Evolutionary conservation across 2,329 filamentous ascomycete genomes (phyloP).

Genomic region (Ophiostoma sp.): DNA sequence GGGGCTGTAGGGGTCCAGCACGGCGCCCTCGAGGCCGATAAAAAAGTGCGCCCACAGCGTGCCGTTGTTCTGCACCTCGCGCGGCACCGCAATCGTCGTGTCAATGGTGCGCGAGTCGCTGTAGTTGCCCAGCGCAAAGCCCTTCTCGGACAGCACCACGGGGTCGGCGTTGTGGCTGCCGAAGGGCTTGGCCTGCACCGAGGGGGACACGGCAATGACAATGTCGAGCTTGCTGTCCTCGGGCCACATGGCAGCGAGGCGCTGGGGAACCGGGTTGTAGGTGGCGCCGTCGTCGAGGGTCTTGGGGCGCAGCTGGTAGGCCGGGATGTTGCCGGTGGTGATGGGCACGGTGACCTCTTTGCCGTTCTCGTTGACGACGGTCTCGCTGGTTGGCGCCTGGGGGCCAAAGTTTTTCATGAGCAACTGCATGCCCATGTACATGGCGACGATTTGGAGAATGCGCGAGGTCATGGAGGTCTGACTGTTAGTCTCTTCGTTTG

Average conservation of each 20-base stretch:
- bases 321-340: constrained; percentile 54
- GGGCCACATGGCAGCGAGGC: constrained; percentile 83
- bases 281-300: constrained; percentile 55
- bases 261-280: constrained; percentile 61
- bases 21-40: constrained; percentile 67
- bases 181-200: constrained; percentile 63
- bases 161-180: constrained; percentile 59
- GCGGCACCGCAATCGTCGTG: constrained; percentile 70
- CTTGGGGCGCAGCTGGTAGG: constrained; percentile 60
- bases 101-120: constrained; percentile 73
- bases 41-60: constrained; percentile 96
- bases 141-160: constrained; percentile 72
- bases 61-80: constrained; percentile 79
- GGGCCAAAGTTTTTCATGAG: constrained; percentile 49
- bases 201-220: constrained; percentile 74
- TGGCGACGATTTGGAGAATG: constrained; percentile 47
- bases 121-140: constrained; percentile 72
- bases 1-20: constrained; percentile 67
- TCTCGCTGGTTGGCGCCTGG: constrained; percentile 38
- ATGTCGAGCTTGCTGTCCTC: constrained; percentile 74
- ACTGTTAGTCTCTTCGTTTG: not conserved
- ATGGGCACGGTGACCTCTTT: constrained; percentile 49
- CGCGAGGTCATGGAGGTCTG: constrained; percentile 40
- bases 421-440: constrained; percentile 57
- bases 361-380: constrained; percentile 48